Evolutionary conservation across 495 filamentous ascomycete species (phyloP), one percentile per base, ranked within the genome.

Genomic region (Aspergillus haitiensis): DNA sequence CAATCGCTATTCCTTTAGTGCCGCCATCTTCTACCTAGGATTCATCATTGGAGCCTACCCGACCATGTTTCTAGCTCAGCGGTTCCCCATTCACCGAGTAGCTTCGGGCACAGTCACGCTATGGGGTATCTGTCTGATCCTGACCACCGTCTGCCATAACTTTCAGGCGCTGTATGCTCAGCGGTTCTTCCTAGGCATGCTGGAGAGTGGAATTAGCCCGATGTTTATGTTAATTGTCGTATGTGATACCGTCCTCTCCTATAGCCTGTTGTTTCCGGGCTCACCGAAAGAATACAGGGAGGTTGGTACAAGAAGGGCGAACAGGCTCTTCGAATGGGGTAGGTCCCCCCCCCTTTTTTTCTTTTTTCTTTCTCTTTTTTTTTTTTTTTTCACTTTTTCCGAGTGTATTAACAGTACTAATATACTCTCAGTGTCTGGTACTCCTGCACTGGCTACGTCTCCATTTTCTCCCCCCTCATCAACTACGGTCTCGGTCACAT

Each of bases 41-140:
- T 80, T 78, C 61, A 75, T 82, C 49, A 64, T 75, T 40, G 78
- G 79, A 10, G 66, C 76, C 7, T 80, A 80, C 56, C 78, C 78
- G 0, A 66, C 67, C 32, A 76, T 76, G 65, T 42, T 71, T 13
- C 67, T 80, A 2, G 75, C 78, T 5, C 77, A 82, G 62, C 55
- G 70, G 13, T 82, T 61, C 45, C 74, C 74, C 1, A 77, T 78
- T 40, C 75, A 78, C 49, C 75, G 76, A 3, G 79, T 82, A 13
- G 72, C 72, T 3, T 67, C 70, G 1, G 50, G 12, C 3, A 72
- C 72, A 15, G 64, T 73, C 0, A 56, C 65, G 1, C 12, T 77
- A 3, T 78, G 75, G 75, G 74, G 73, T 2, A 64, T 63, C 0
- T 70, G 65, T 40, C 48, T 76, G 46, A 74, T 80, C 39, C 52